phyloP scores from a whole-genome alignment of 1,284 basidiomycete species.

The Heliocybe sulcata region DNA sequence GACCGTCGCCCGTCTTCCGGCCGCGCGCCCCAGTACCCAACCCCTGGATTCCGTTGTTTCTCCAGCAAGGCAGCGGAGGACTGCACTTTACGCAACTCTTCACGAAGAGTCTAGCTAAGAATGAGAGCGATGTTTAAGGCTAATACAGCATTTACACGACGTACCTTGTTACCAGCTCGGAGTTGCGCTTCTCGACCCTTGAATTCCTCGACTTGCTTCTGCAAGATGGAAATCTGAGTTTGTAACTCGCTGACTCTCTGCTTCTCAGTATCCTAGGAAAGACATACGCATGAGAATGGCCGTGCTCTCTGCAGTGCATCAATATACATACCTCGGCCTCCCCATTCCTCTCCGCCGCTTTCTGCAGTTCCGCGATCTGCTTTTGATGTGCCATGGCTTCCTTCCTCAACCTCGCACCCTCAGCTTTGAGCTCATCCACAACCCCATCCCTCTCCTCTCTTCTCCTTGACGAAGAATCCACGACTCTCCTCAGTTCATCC shows the following conservation, averaged over 20 bases:
- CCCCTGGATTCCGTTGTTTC: constrained; percentile 84
- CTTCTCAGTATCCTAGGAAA: constrained; percentile 35
- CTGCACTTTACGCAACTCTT: constrained; percentile 90
- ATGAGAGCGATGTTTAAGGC: neutral
- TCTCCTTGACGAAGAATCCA: constrained; percentile 50
- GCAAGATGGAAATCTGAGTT: constrained; percentile 36
- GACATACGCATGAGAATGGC: neutral
- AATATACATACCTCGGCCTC: constrained; percentile 48
- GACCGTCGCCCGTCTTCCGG: constrained; percentile 38
- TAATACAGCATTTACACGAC: constrained; percentile 5
- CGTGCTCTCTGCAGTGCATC: neutral
- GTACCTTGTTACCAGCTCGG: constrained; percentile 69
- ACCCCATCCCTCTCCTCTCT: constrained; percentile 54
- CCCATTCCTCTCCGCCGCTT: constrained; percentile 40
- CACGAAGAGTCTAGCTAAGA: constrained; percentile 64
- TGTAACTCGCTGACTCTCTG: constrained; percentile 36
- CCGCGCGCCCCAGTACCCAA: constrained; percentile 79
- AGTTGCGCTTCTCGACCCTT: constrained; percentile 61
- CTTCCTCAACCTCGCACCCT: constrained; percentile 45
- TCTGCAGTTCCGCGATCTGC: constrained; percentile 40
- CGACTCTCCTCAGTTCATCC: constrained; percentile 57
- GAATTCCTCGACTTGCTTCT: constrained; percentile 56
- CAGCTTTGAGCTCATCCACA: constrained; percentile 43
- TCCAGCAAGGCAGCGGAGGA: constrained; percentile 86
- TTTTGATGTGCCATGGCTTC: constrained; percentile 38